Evolutionary conservation across 805 yeast genomes (phyloP), one percentile per base, ranked within the genome.

Genomic region (Kodamaea hsintzibuensis): DNA sequence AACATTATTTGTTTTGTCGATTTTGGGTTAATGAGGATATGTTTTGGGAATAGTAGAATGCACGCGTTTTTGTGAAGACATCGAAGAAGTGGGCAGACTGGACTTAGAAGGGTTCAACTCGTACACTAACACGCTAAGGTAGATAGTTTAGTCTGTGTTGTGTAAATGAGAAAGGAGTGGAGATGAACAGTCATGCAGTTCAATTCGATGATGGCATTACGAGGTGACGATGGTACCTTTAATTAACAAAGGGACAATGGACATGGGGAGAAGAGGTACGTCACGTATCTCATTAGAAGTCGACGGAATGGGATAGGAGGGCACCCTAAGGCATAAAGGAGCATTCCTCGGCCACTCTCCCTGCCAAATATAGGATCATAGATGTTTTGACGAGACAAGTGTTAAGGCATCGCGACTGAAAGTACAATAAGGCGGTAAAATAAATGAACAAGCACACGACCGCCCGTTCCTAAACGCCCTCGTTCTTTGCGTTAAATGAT

Each of bases 371-470:
- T 30, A 30, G 35, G 35, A 9, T 5, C 35, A 30, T 12, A 30
- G 35, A 12, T 12, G 13, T 12, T 30, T 27, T 30, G 35, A 30
- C 35, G 35, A 30, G 35, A 30, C 35, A 30, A 30, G 13, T 30
- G 35, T 8, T 30, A 30, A 38, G 19, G 42, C n/a, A 19, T 40
- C 44, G 44, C 44, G 44, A 17, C 42, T 38, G 42, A 14, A 38
- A 30, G 35, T 22, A 30, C 25, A 40, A 40, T 19, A 40, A 40
- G 17, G 25, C 25, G n/a, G 25, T 10, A 40, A 7, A 40, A 16
- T 40, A 17, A 30, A 19, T 40, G 44, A 12, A 7, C 44, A 40
- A 40, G 44, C 44, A 40, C 44, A 40, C 44, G 44, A 40, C 44
- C 44, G 44, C 44, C 44, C 44, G 10, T 3, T 5, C 13, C 13